Evolutionary conservation across 768 basidiomycete species (phyloP).

Genomic region (Agrocybe praecox): DNA sequence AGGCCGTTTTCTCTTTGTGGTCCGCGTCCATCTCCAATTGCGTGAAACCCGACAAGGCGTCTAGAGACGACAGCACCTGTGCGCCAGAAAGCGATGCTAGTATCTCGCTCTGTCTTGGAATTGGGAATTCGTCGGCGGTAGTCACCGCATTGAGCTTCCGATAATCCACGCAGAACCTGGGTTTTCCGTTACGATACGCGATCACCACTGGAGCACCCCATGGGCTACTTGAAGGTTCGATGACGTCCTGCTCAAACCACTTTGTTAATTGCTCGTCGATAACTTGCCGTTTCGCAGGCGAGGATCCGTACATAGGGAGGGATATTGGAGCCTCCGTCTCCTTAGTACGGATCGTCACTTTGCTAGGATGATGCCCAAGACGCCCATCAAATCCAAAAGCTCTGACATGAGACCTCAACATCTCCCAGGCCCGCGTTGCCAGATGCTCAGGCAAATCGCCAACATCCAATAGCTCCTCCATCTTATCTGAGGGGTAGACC

Average conservation of each 20-base stretch:
- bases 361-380: not conserved
- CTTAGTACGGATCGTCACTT: constrained; percentile 9
- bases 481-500: too few species aligned
- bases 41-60: not conserved
- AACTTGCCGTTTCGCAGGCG: constrained; percentile 28
- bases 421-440: too few species aligned
- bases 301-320: constrained; percentile 22
- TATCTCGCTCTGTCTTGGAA: constrained; percentile 25
- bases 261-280: constrained; percentile 20
- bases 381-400: too few species aligned
- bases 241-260: constrained; percentile 36
- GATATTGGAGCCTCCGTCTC: constrained; percentile 27
- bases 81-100: not conserved
- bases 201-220: constrained; percentile 35
- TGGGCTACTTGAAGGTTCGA: constrained; percentile 41
- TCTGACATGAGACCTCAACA: too few species aligned
- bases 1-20: constrained; percentile 16
- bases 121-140: constrained; percentile 22
- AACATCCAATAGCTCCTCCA: too few species aligned
- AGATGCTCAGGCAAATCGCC: too few species aligned
- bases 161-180: constrained; percentile 37
- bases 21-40: not conserved
- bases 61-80: constrained; percentile 28
- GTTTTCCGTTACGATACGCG: constrained; percentile 37
- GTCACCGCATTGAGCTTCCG: constrained; percentile 5